Conservation (phyloP, 208 protist genomes). For the Phytomonas sp. region DNA sequence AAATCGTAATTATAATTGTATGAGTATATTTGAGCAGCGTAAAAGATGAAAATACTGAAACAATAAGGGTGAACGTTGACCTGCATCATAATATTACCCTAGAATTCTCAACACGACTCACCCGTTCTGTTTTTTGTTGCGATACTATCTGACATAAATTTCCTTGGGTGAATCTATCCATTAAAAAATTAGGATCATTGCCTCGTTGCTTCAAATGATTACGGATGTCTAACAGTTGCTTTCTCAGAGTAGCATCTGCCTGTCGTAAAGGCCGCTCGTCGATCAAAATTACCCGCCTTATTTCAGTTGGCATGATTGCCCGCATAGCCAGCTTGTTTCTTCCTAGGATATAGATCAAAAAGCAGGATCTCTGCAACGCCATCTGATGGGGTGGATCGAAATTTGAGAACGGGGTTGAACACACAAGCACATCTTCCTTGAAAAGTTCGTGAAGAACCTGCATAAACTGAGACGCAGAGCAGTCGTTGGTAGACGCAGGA, state of each 20-base stretch:
- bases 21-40: not conserved
- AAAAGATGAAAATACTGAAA: not conserved
- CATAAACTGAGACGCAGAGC: not conserved
- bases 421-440: conserved; percentile 28
- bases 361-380: conserved; percentile 24
- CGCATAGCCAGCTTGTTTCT: conserved; percentile 33
- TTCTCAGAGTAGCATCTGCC: not conserved
- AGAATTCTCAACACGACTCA: not conserved
- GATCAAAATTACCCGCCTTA: conserved; percentile 29
- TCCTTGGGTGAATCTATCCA: not conserved
- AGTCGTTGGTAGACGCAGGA: not conserved
- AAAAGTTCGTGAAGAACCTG: conserved; percentile 7
- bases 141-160: not conserved
- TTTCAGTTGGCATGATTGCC: conserved; percentile 42
- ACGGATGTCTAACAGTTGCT: not conserved
- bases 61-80: not conserved
- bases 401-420: conserved; percentile 21
- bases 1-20: not conserved
- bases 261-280: not conserved
- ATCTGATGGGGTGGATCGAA: conserved; percentile 28
- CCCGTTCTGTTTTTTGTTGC: not conserved
- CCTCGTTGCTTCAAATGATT: not conserved
- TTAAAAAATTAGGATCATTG: not conserved
- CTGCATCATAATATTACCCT: not conserved
- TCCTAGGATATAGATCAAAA: conserved; percentile 37